Percentiles rank a stretch among this genome's conserved stretches.
These are phyloP conservation scores for Yamadazyma jaroonii DNA, from an alignment of 1,139 yeast genomes.

Conservation along the genomic window DNA sequence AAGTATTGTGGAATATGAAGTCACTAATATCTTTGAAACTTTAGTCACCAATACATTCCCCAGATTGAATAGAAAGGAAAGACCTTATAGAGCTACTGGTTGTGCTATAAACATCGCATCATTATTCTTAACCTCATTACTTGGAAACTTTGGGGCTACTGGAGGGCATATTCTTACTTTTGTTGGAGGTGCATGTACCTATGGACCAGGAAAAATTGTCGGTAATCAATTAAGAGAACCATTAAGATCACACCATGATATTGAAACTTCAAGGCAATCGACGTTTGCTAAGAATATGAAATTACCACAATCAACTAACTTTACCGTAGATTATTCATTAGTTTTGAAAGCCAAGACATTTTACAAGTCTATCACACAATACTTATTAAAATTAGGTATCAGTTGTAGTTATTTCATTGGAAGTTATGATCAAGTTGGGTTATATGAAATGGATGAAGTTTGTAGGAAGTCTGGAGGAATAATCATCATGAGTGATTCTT, in stretches of 20 bases:
- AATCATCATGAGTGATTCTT: constrained; percentile 61
- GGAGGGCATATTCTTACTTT: constrained; percentile 65
- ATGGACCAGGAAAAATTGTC: constrained; percentile 57
- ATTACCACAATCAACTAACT: constrained; percentile 27
- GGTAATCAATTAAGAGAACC: constrained; percentile 49
- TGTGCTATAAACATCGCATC: constrained; percentile 63
- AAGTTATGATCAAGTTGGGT: constrained; percentile 65
- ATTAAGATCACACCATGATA: constrained; percentile 58
- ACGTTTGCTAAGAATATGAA: constrained; percentile 19
- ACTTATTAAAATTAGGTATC: constrained; percentile 42
- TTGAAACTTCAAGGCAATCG: constrained; percentile 39
- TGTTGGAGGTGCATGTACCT: constrained; percentile 57
- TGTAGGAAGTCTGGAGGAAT: constrained; percentile 61
- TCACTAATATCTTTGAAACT: constrained; percentile 52
- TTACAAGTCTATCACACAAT: constrained; percentile 44
- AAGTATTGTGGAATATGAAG: constrained; percentile 52
- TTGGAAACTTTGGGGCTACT: constrained; percentile 38
- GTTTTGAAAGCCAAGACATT: constrained; percentile 36
- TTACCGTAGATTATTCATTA: constrained; percentile 27
- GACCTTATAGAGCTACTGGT: constrained; percentile 64
- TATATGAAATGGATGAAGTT: constrained; percentile 61
- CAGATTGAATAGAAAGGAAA: constrained; percentile 37
- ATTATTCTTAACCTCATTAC: constrained; percentile 42
- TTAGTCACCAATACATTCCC: constrained; percentile 55
- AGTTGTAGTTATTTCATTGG: constrained; percentile 60